These are phyloP conservation scores for Albugo candida DNA, from an alignment of 352 stramenopile genomes.

Conservation along the genomic window DNA sequence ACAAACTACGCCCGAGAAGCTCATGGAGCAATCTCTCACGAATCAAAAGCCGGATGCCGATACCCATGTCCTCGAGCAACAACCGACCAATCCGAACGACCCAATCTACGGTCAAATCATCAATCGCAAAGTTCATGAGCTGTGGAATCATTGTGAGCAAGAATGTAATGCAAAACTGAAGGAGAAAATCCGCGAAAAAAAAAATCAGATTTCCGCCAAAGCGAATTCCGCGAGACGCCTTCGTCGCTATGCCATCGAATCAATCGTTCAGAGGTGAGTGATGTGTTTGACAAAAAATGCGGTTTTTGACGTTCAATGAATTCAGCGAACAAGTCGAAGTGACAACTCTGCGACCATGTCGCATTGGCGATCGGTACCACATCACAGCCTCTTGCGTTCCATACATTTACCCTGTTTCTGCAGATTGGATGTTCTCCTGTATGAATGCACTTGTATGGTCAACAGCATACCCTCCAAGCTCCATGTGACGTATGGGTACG, in stretches of 20 bases:
- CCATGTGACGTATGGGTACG: constrained; percentile 56
- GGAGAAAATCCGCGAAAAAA: constrained; percentile 64
- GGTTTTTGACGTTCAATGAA: neutral
- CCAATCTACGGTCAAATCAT: constrained; percentile 55
- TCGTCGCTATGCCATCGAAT: constrained; percentile 23
- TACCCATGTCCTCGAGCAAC: constrained; percentile 4
- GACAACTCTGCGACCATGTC: constrained; percentile 19
- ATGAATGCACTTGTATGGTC: constrained; percentile 54
- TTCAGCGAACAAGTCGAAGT: constrained; percentile 23
- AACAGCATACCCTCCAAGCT: constrained; percentile 50
- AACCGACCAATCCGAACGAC: constrained; percentile 1
- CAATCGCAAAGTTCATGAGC: constrained; percentile 41
- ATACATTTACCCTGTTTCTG: neutral
- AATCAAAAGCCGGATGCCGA: constrained; percentile 5
- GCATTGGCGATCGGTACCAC: constrained; percentile 14
- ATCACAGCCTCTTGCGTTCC: neutral
- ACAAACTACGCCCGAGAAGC: neutral
- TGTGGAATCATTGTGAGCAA: constrained; percentile 33
- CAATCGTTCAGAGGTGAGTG: constrained; percentile 47
- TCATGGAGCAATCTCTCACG: neutral
- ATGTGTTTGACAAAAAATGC: neutral
- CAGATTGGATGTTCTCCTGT: constrained; percentile 55
- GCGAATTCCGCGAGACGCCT: constrained; percentile 42
- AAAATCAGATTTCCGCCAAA: constrained; percentile 37
- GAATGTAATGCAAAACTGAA: constrained; percentile 33